Conservation (phyloP, 371 early-diverging fungal genomes). For the Mucor irregularis region DNA sequence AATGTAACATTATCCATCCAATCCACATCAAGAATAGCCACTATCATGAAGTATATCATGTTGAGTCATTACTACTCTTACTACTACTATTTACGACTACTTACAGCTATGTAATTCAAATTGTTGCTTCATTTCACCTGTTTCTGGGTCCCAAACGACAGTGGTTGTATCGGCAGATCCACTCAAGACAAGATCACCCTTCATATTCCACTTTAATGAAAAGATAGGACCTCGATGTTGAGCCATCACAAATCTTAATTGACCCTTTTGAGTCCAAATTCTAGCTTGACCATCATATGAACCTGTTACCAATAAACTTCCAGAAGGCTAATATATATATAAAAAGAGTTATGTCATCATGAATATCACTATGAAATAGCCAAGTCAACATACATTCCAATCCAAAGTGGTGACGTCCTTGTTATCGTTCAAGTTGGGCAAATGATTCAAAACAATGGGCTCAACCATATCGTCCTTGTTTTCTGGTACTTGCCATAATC, state of each 20-base stretch:
- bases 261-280: conserved; percentile 79
- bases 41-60: conserved; percentile 16
- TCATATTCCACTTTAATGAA: conserved; percentile 84
- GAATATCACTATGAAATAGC: neutral
- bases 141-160: conserved; percentile 83
- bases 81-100: too few relatives aligned
- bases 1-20: conserved; percentile 92
- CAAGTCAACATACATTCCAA: conserved; percentile 86
- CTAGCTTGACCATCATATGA: conserved; percentile 89
- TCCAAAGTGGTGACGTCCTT: conserved; percentile 84
- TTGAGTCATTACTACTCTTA: neutral
- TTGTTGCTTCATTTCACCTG: conserved; percentile 77
- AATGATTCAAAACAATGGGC: conserved; percentile 64
- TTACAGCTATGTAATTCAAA: conserved; percentile 76
- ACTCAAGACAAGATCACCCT: conserved; percentile 76
- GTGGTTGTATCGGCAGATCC: conserved; percentile 84
- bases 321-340: conserved; percentile 62
- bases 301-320: conserved; percentile 86
- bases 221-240: conserved; percentile 86
- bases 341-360: too few relatives aligned
- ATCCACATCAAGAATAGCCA: conserved; percentile 85
- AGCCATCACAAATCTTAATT: conserved; percentile 66
- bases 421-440: conserved; percentile 50
- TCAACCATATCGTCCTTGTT: conserved; percentile 27
- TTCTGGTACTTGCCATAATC: conserved; percentile 78